Conservation (phyloP, 2,329 filamentous ascomycete species). For the Verticillium longisporum region DNA sequence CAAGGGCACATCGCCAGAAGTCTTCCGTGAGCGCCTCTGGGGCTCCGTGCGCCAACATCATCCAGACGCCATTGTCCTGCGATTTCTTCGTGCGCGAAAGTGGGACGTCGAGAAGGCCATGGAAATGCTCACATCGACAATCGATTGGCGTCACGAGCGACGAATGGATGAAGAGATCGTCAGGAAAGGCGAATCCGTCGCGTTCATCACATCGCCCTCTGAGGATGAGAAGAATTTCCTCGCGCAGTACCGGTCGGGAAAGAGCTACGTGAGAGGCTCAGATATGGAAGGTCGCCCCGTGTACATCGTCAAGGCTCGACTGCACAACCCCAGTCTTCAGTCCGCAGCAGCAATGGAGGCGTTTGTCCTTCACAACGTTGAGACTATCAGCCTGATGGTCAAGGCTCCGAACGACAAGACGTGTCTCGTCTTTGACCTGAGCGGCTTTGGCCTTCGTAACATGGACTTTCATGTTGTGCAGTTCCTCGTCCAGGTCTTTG, state of each 20-base stretch:
- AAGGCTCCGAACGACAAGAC: slow-evolving; percentile 9
- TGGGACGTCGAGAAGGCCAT: slow-evolving; percentile 31
- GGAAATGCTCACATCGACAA: slow-evolving; percentile 27
- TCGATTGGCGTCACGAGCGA: slow-evolving; percentile 28
- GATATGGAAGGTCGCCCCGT: slow-evolving; percentile 28
- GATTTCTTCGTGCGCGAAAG: slow-evolving; percentile 31
- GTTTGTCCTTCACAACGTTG: slow-evolving; percentile 31
- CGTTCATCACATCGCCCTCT: slow-evolving; percentile 13
- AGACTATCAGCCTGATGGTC: slow-evolving; percentile 23
- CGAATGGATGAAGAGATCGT: slow-evolving; percentile 24
- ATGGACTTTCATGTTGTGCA: slow-evolving; percentile 74
- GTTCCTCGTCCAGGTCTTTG: slow-evolving; percentile 74
- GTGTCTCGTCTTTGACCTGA: slow-evolving; percentile 63
- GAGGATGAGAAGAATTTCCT: slow-evolving; percentile 26
- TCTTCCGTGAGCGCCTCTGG: slow-evolving; percentile 26
- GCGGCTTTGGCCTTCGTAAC: slow-evolving; percentile 61
- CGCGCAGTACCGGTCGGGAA: slow-evolving; percentile 27
- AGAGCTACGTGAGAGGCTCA: slow-evolving; percentile 27
- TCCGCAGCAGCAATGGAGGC: slow-evolving; percentile 25
- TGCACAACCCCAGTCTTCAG: slow-evolving; percentile 23
- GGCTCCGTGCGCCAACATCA: slow-evolving; percentile 17
- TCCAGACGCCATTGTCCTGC: slow-evolving; percentile 29
- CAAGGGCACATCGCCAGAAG: slow-evolving; percentile 4
- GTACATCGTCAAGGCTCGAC: slow-evolving; percentile 25
- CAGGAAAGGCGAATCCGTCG: slow-evolving; percentile 23